Conservation (phyloP, 768 basidiomycete species). For the Podaxis pistillaris region DNA sequence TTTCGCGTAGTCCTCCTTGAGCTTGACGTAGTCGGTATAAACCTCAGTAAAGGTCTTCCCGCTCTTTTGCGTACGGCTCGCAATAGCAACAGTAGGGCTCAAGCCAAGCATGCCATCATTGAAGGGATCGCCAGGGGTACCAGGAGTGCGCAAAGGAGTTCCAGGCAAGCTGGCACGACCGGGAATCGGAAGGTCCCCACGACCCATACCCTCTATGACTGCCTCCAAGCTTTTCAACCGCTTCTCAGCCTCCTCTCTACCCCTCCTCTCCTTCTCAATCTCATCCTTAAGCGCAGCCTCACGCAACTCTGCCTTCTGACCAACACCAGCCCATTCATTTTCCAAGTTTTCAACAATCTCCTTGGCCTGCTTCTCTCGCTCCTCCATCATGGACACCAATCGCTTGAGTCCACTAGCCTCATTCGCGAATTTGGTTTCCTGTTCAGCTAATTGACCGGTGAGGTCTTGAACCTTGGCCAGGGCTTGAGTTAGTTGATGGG, state of each 20-base stretch:
- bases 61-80: slow-evolving; percentile 72
- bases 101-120: slow-evolving; percentile 62
- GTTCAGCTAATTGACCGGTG: slow-evolving; percentile 76
- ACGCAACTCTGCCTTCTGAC: slow-evolving; percentile 64
- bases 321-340: slow-evolving; percentile 74
- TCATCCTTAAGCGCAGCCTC: slow-evolving; percentile 69
- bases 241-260: slow-evolving; percentile 71
- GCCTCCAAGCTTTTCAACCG: slow-evolving; percentile 68
- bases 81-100: slow-evolving; percentile 88
- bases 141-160: slow-evolving; percentile 45
- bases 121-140: slow-evolving; percentile 37
- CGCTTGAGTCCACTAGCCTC: slow-evolving; percentile 75
- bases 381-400: slow-evolving; percentile 82
- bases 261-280: slow-evolving; percentile 66
- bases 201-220: slow-evolving; percentile 68
- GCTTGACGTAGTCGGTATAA: slow-evolving; percentile 84
- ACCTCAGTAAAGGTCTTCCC: slow-evolving; percentile 94
- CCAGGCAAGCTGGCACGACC: slow-evolving; percentile 41
- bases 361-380: slow-evolving; percentile 82
- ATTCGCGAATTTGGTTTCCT: slow-evolving; percentile 77
- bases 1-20: slow-evolving; percentile 78
- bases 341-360: slow-evolving; percentile 81
- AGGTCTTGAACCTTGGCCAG: slow-evolving; percentile 74
- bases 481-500: slow-evolving; percentile 75
- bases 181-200: slow-evolving; percentile 67